Conservation (phyloP, 2,329 filamentous ascomycete genomes). For the Aspergillus pseudoviridinutans region DNA sequence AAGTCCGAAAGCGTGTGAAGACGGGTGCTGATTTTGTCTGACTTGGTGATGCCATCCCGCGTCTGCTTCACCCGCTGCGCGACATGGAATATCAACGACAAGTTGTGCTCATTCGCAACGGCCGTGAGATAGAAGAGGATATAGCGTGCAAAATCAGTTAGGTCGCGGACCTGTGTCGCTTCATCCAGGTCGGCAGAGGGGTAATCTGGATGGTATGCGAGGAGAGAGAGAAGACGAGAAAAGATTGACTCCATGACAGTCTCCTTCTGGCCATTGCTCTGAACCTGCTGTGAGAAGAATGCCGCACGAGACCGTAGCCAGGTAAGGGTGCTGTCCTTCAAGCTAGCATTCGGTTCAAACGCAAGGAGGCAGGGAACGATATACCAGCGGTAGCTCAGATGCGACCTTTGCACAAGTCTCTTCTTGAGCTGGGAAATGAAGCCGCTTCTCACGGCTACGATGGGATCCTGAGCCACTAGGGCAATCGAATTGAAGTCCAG, state of each 20-base stretch:
- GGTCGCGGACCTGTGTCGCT: constrained; percentile 50
- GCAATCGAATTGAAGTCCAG: constrained; percentile 77
- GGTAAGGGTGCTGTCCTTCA: constrained; percentile 72
- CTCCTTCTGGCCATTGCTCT: constrained; percentile 36
- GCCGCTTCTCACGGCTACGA: constrained; percentile 67
- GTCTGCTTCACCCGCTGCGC: constrained; percentile 91
- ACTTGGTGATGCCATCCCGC: constrained; percentile 66
- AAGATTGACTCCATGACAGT: constrained; percentile 76
- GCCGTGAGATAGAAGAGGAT: constrained; percentile 82
- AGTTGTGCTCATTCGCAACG: constrained; percentile 79
- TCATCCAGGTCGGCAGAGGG: constrained; percentile 35
- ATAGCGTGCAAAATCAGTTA: constrained; percentile 81
- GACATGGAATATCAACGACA: constrained; percentile 85
- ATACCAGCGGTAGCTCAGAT: constrained; percentile 83
- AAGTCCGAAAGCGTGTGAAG: constrained; percentile 87
- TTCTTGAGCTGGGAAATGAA: constrained; percentile 89
- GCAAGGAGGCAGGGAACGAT: constrained; percentile 85
- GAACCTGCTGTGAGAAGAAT: constrained; percentile 53
- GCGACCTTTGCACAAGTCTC: constrained; percentile 46
- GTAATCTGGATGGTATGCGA: constrained; percentile 94
- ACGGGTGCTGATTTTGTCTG: constrained; percentile 42
- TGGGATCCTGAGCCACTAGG: constrained; percentile 73
- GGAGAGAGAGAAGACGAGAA: constrained; percentile 75
- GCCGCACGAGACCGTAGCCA: constrained; percentile 83
- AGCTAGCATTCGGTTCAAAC: constrained; percentile 74